phyloP scores from a whole-genome alignment of 331 rosid species.

The Telfairia occidentalis region DNA sequence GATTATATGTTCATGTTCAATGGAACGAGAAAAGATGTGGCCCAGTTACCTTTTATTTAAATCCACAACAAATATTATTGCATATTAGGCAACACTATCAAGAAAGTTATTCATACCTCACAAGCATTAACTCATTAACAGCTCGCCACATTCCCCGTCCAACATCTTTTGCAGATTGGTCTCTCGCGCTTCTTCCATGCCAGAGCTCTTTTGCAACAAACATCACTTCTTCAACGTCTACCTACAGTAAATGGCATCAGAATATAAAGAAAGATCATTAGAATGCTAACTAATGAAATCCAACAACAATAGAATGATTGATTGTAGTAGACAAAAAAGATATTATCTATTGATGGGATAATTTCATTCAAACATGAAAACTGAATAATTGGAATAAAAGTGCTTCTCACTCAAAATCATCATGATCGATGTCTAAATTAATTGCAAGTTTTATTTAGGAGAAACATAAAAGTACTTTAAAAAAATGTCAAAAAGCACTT shows the following conservation, averaged over 20 bases:
- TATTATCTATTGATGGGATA: background rate
- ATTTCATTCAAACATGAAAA: background rate
- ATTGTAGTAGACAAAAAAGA: background rate
- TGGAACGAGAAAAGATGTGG: background rate
- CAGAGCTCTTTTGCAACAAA: conserved; percentile 80
- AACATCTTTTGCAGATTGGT: conserved; percentile 48
- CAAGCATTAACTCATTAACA: conserved; percentile 83
- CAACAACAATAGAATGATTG: background rate
- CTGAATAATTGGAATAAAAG: background rate
- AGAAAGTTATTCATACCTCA: conserved; percentile 42
- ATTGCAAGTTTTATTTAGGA: too few species aligned
- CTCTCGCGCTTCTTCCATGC: conserved; percentile 93
- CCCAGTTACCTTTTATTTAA: background rate
- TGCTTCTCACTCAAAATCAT: background rate
- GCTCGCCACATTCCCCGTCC: conserved; percentile 98
- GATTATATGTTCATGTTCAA: background rate
- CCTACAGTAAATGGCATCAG: conserved; percentile 30
- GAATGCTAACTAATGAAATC: background rate
- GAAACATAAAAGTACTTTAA: too few species aligned
- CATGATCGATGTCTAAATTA: background rate
- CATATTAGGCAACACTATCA: background rate
- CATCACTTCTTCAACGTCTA: conserved; percentile 90
- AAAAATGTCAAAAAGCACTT: too few species aligned
- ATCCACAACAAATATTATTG: background rate
- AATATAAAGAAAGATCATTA: background rate